A percentile compares a stretch with the other conserved stretches of the same genome.
phyloP scores from a whole-genome alignment of 2,329 filamentous ascomycete species.

The Talaromyces sp. region DNA sequence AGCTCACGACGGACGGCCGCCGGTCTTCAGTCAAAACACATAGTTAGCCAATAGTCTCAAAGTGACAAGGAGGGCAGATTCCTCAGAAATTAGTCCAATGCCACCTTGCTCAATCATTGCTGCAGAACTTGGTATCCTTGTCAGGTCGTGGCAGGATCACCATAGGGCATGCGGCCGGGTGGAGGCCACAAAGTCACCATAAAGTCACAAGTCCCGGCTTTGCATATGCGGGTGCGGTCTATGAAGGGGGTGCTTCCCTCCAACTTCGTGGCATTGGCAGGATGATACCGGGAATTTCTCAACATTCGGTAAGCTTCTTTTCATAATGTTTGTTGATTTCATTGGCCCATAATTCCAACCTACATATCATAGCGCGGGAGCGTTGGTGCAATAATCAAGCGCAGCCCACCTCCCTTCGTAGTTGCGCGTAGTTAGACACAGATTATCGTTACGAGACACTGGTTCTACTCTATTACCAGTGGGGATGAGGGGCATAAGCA shows the following conservation, averaged over 20 bases:
- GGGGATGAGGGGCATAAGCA: background rate
- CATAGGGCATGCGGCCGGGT: background rate
- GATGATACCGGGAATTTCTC: background rate
- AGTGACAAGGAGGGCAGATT: background rate
- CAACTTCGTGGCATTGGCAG: background rate
- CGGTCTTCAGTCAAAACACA: background rate
- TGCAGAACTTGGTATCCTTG: conserved; percentile 6
- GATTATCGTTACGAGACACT: too few species aligned
- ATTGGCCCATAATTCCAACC: background rate
- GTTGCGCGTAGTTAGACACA: background rate
- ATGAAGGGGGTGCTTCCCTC: background rate
- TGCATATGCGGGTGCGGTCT: conserved; percentile 3
- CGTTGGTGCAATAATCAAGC: background rate
- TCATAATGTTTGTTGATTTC: background rate
- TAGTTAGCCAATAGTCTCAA: background rate
- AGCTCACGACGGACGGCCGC: background rate
- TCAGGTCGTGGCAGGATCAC: background rate
- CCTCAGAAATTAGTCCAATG: background rate
- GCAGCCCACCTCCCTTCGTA: background rate
- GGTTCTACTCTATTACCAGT: background rate
- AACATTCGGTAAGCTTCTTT: background rate
- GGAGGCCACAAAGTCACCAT: background rate
- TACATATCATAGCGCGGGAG: background rate
- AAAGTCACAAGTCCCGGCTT: background rate
- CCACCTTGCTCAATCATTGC: background rate